Conservation (phyloP, 2,329 filamentous ascomycete genomes). For the Coleophoma eucalyptorum region DNA sequence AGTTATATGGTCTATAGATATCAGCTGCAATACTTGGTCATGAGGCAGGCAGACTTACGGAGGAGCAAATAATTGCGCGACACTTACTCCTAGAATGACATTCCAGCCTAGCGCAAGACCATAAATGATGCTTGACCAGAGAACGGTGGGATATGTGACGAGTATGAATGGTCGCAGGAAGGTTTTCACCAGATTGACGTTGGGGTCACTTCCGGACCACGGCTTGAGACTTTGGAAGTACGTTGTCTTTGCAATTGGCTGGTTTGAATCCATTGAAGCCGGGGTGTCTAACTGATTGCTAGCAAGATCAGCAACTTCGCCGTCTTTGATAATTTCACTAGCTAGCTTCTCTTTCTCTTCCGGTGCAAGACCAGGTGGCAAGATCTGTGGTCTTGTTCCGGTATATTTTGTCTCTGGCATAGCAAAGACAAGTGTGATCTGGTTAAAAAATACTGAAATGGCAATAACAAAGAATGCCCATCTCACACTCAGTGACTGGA, state of each 20-base stretch:
- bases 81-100: slow-evolving; percentile 38
- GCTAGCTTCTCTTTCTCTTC: neutral
- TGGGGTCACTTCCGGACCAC: slow-evolving; percentile 14
- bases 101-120: slow-evolving; percentile 32
- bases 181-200: slow-evolving; percentile 17
- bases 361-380: neutral
- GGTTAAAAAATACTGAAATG: slow-evolving; percentile 16
- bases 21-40: slow-evolving; percentile 28
- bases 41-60: slow-evolving; percentile 5
- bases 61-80: slow-evolving; percentile 40
- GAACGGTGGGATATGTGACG: slow-evolving; percentile 21
- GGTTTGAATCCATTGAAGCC: neutral
- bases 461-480: slow-evolving; percentile 14
- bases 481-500: slow-evolving; percentile 10
- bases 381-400: slow-evolving; percentile 13
- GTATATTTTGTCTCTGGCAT: slow-evolving; percentile 24
- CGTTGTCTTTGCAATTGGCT: slow-evolving; percentile 5
- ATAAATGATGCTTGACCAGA: slow-evolving; percentile 26
- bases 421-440: slow-evolving; percentile 18
- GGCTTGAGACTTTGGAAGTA: slow-evolving; percentile 8
- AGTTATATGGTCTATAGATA: slow-evolving; percentile 35
- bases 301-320: neutral
- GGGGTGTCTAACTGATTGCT: neutral
- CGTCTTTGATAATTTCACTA: neutral
- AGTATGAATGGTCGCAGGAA: slow-evolving; percentile 35